These are phyloP conservation scores for Cystobasidiaceae sp. DNA, from an alignment of 1,284 basidiomycete species.

Conservation along the genomic window DNA sequence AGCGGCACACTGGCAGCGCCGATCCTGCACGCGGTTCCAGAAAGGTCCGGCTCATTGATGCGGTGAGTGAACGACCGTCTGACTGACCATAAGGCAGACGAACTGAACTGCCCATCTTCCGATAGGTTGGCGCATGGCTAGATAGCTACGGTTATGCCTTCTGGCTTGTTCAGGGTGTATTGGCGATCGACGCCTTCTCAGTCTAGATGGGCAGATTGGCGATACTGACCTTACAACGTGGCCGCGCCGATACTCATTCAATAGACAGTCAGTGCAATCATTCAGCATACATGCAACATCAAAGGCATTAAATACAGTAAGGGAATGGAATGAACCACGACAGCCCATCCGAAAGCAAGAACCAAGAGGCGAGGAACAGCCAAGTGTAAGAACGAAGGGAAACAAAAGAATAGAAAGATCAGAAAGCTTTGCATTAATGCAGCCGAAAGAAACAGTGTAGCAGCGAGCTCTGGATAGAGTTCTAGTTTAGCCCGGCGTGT, in stretches of 20 bases:
- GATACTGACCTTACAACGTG: neutral
- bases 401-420: too few species aligned
- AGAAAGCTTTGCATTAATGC: too few species aligned
- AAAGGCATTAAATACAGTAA: too few species aligned
- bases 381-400: too few species aligned
- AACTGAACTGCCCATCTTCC: neutral
- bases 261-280: neutral
- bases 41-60: conserved; percentile 70
- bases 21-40: conserved; percentile 73
- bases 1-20: conserved; percentile 87
- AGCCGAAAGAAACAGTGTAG: too few species aligned
- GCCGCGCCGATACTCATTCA: neutral
- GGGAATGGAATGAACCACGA: too few species aligned
- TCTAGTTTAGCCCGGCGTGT: too few species aligned
- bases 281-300: too few species aligned
- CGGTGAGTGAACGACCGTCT: conserved; percentile 60
- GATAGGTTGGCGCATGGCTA: neutral
- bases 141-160: neutral
- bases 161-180: conserved; percentile 17
- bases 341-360: too few species aligned
- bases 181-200: conserved; percentile 25
- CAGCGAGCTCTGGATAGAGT: too few species aligned
- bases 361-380: too few species aligned
- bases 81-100: conserved; percentile 68
- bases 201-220: too few species aligned